Evolutionary conservation across 2,329 filamentous ascomycete genomes (phyloP).

Genomic region (Exophiala sideris): DNA sequence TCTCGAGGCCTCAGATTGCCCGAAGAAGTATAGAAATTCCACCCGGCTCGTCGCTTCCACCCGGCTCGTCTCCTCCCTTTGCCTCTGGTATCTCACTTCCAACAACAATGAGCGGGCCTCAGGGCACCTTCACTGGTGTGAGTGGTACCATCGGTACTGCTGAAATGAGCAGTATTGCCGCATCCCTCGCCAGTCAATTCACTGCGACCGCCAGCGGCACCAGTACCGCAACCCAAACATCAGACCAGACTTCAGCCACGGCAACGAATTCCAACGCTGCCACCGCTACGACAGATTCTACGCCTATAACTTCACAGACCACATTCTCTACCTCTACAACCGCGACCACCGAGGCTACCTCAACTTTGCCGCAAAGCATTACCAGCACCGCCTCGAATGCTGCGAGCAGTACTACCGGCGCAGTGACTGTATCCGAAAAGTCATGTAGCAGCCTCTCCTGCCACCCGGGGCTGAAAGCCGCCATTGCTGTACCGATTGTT

Average conservation of each 20-base stretch:
- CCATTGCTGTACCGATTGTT: constrained; percentile 27
- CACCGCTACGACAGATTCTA: constrained; percentile 2
- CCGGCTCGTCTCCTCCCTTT: constrained; percentile 6
- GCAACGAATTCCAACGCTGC: background rate
- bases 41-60: constrained; percentile 6
- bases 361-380: background rate
- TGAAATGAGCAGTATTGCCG: constrained; percentile 4
- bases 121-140: constrained; percentile 1
- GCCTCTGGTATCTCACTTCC: constrained; percentile 7
- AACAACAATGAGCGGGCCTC: constrained; percentile 8
- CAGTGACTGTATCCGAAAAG: constrained; percentile 19
- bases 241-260: background rate
- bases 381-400: constrained; percentile 17
- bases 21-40: constrained; percentile 11
- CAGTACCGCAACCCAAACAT: background rate
- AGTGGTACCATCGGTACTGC: constrained; percentile 6
- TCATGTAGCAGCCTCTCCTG: constrained; percentile 26
- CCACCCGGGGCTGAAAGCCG: constrained; percentile 25
- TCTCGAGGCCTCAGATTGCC: constrained; percentile 20
- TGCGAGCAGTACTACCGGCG: constrained; percentile 16
- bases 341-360: background rate
- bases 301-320: constrained; percentile 4
- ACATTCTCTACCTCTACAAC: constrained; percentile 13
- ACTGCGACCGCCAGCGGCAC: background rate
- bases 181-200: constrained; percentile 15